Evolutionary conservation across 805 yeast species (phyloP).

Genomic region (Candida vartiovaarae): DNA sequence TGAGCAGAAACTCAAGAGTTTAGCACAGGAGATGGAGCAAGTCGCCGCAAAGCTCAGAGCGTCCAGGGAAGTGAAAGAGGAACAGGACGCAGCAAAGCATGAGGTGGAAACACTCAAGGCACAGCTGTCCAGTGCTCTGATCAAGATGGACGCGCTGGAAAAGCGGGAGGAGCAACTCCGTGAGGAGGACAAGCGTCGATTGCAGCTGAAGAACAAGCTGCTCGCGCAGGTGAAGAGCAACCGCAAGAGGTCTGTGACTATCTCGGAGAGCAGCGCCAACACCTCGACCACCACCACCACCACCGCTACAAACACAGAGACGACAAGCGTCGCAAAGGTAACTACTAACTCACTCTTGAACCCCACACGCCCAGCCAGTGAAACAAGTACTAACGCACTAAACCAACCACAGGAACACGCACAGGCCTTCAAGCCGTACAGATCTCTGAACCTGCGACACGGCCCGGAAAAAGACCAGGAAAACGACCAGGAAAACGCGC

Average conservation of each 20-base stretch:
- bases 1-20: not conserved
- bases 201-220: conserved; percentile 6
- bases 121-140: conserved; percentile 6
- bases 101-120: conserved; percentile 7
- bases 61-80: too few species aligned
- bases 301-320: conserved; percentile 9
- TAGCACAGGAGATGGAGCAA: not conserved
- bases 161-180: conserved; percentile 7
- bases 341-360: not conserved
- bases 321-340: conserved; percentile 23
- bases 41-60: too few species aligned
- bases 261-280: not conserved
- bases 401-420: conserved; percentile 10
- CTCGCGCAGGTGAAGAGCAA: conserved; percentile 4
- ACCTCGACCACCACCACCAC: not conserved
- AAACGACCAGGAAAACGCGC: not conserved
- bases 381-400: conserved; percentile 14
- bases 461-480: not conserved
- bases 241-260: not conserved
- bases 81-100: not conserved
- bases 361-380: not conserved
- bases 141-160: conserved; percentile 12
- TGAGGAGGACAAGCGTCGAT: conserved; percentile 5
- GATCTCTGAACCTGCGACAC: conserved; percentile 12
- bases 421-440: conserved; percentile 18